Base-by-base conservation (phyloP, 805 yeast species). In the Saccharomycopsis sp. region DNA sequence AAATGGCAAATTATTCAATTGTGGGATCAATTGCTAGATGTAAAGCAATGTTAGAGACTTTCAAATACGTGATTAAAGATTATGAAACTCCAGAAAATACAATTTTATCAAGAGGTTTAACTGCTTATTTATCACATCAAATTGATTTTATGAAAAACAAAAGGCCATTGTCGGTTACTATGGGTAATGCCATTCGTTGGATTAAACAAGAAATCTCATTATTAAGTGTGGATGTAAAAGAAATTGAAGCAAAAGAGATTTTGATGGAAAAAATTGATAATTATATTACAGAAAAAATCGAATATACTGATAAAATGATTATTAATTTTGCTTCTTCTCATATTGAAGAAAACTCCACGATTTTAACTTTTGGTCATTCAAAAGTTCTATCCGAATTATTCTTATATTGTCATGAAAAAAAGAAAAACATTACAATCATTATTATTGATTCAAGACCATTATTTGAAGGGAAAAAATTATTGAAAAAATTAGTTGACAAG, bases 121-220 rank as follows among this genome's bases (percentile, higher is more conserved):
- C 96, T 0, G 77, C 80, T 25, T 89, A 87, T 58, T 67, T 92
- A 44, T 78, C 94, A 9, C 85, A 82, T 54, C 98, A 92, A 61
- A 92, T 92, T 49, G 98, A 89, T 57, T 85, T 82, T 51, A 66
- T 92, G 51, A 89, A 85, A 52, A 76, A 85, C 8, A 88, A 96
- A 3, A 74, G 98, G 48, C 96, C 97, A 1, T 67, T 92, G 36
- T 77, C 92, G 41, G 83, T 88, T 2, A 74, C 95, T 1, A 92
- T 92, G 98, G 98, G 98, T 40, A 92, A 88, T 63, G 89, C 96
- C 2, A 92, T 92, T 50, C 75, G 98, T 52, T 88, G 96, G 96
- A 69, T 92, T 48, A 92, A 92, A 55, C 97, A 89, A 63, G 89
- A 84, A 57, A 89, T 92, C 41, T 76, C 96, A 1, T 69, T 73